A percentile compares a stretch with the other conserved stretches of the same genome.
These are phyloP conservation scores for Colletotrichum costaricense DNA, from an alignment of 2,329 filamentous ascomycete genomes.

Conservation along the genomic window DNA sequence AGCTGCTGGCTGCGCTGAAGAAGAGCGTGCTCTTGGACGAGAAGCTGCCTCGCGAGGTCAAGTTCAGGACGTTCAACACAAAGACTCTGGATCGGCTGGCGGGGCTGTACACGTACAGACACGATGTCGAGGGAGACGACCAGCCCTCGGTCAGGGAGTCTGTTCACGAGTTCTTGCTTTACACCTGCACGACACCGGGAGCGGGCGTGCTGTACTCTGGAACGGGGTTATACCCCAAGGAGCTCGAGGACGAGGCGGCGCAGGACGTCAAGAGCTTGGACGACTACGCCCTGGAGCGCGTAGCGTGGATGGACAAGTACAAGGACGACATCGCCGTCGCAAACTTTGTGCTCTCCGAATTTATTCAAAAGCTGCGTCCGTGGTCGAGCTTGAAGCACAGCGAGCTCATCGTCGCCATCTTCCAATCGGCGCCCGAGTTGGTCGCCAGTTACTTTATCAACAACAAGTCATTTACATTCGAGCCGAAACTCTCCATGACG, in stretches of 20 bases:
- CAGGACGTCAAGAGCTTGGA: conserved; percentile 54
- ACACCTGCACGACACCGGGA: conserved; percentile 78
- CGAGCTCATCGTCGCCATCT: conserved; percentile 83
- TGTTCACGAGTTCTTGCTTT: conserved; percentile 80
- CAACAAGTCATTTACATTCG: conserved; percentile 84
- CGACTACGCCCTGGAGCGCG: conserved; percentile 75
- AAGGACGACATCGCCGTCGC: conserved; percentile 76
- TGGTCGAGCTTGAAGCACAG: conserved; percentile 85
- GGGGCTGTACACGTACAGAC: conserved; percentile 74
- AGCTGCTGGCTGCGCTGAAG: conserved; percentile 79
- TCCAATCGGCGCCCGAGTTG: conserved; percentile 84
- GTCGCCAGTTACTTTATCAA: conserved; percentile 87
- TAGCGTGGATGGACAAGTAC: conserved; percentile 77
- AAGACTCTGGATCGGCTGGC: conserved; percentile 79
- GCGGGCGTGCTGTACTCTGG: conserved; percentile 82
- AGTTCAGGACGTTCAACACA: conserved; percentile 80
- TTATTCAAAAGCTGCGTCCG: conserved; percentile 82
- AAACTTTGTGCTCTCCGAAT: conserved; percentile 82
- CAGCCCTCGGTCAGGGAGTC: conserved; percentile 69
- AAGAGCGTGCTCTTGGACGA: conserved; percentile 79
- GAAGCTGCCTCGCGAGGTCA: conserved; percentile 77
- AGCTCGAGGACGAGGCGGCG: conserved; percentile 63
- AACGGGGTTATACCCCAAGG: conserved; percentile 86
- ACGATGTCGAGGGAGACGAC: conserved; percentile 55
- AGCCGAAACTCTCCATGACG: conserved; percentile 90